Base-by-base conservation (phyloP, 371 early-diverging fungal species). In the Mucor racemosus region DNA sequence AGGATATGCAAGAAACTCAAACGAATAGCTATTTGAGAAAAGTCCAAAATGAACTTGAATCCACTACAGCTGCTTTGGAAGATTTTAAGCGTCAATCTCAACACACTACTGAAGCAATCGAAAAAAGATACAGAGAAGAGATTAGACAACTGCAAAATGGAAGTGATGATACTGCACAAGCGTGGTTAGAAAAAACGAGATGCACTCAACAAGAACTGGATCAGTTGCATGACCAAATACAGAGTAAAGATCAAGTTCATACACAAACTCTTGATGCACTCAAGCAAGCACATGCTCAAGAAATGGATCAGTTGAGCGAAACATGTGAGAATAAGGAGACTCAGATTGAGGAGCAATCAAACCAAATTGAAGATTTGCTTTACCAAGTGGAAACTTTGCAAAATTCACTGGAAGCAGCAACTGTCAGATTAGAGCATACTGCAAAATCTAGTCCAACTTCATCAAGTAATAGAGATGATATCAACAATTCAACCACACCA, bases 141-240 rank as follows among this genome's bases (percentile, higher is more conserved):
- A 78, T 81, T 53, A 65, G 77, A 17, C 74, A 76, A 35, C 21
- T 76, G 11, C 79, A 76, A 50, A 78, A 63, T 26, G 81, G 77
- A 7, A 75, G 65, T 33, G 81, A 81, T 46, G 81, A 81, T 60
- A 77, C 77, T 0, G 79, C 81, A 3, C 62, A 74, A 48, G 77
- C 69, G n/a, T 81, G 81, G 81, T 26, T 81, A 7, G 79, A 78
- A 54, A 81, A 78, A 40, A 77, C 75, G 5, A 70, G 65, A 36
- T 67, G 75, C 31, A 64, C 74, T 0, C 81, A 81, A 56, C 74
- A 73, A 21, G 66, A 81, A 57, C 46, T 81, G 8, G 69, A 74
- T 41, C 67, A 70, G 10, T 31, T 81, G 17, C 74, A 75, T 33
- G 71, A 71, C 7, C 35, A 50, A 3, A 17, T 75, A 13, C 65